A percentile compares a stretch with the other conserved stretches of the same genome.
phyloP scores from a whole-genome alignment of 2,329 filamentous ascomycete genomes.

The Fusarium beomiforme region DNA sequence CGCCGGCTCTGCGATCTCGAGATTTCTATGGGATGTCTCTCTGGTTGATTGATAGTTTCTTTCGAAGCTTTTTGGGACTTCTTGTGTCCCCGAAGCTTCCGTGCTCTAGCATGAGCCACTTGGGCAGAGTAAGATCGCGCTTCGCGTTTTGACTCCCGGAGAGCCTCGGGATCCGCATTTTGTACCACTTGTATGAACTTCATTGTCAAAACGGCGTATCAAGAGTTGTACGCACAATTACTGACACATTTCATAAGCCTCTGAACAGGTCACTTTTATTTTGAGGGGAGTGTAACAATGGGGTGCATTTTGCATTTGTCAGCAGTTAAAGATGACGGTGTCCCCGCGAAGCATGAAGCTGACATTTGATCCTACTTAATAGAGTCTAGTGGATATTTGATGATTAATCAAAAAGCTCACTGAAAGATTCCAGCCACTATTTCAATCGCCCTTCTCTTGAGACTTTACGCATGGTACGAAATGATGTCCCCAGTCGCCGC shows the following conservation, averaged over 20 bases:
- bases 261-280: too few relatives aligned
- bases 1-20: fast-evolving
- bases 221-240: background rate
- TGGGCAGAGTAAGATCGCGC: background rate
- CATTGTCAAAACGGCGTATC: background rate
- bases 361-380: background rate
- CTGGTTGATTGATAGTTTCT: too few relatives aligned
- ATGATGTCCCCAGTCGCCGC: background rate
- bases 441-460: fast-evolving
- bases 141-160: background rate
- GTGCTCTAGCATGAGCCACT: background rate
- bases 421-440: background rate
- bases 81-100: background rate
- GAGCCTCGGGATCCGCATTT: background rate
- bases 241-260: background rate
- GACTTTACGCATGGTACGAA: background rate
- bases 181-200: background rate
- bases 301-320: background rate
- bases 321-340: background rate
- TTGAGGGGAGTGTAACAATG: background rate
- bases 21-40: too few relatives aligned
- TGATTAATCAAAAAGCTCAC: background rate
- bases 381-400: background rate
- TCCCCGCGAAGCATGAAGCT: background rate
- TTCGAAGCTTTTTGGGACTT: fast-evolving